Evolutionary conservation across 2,329 filamentous ascomycete genomes (phyloP), one percentile per base, ranked within the genome.

Genomic region (Ophiocordyceps camponoti-saundersi): DNA sequence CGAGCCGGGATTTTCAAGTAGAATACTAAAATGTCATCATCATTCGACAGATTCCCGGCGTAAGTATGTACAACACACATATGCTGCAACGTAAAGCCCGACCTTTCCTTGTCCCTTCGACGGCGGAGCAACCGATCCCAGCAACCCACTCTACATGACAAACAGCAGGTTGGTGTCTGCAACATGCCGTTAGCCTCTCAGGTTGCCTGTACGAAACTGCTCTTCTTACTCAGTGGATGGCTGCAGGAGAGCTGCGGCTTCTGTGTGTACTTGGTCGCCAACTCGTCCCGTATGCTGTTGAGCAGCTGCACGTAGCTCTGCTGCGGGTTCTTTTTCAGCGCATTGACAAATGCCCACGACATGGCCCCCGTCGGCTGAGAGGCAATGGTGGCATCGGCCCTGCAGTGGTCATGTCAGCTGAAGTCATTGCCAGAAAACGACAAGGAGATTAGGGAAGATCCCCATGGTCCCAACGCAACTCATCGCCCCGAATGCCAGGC

Each of bases 191-290:
- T 49, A 49, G 48, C 49, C 46, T 22, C 44, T 12, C 30, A 3
- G 22, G 12, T 34, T 21, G 21, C 21, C 34, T 44, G 39, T 23
- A 36, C 21, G 40, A 46, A 48, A 3, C 6, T 43, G 42, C 20
- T 46, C 36, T 45, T 67, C 80, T 70, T 80, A 95, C 90, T 87
- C 63, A 98, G 71, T 48, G 92, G 92, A 65, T 98, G 92, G 65
- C 89, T 95, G 70, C 88, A 93, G 59, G 89, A 96, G 55, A 98
- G 71, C 70, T 98, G 92, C 48, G 92, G 92, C 70, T 94, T 95
- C 69, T 98, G 92, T 12, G 75, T 75, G 62, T 98, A 98, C 60
- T 90, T 90, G 45, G 77, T 79, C 51, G 85, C 70, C 51, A 98
- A 72, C 65, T 96, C 88, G 55, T 95, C 89, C 52, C 92, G 84